These are phyloP conservation scores for Irpex sp. DNA, from an alignment of 1,284 basidiomycete genomes.

Conservation along the genomic window DNA sequence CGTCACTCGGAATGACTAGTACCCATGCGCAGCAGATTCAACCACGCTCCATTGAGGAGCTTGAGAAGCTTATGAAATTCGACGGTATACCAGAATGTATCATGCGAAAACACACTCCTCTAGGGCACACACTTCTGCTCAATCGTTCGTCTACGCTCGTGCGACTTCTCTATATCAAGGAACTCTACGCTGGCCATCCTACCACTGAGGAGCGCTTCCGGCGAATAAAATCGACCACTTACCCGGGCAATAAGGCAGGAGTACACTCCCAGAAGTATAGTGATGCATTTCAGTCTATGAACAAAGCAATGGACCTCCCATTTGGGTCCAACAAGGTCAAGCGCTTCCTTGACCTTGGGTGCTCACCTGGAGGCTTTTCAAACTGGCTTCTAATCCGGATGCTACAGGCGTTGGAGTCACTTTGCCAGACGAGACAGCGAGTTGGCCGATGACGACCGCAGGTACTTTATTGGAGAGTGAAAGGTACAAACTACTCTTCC, in stretches of 20 bases:
- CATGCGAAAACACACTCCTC: no score
- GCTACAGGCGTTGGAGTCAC: conserved; percentile 17
- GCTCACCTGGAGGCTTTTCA: conserved; percentile 20
- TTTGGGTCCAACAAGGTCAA: conserved; percentile 8
- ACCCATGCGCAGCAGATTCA: no score
- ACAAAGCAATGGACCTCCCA: not conserved
- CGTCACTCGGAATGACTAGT: no score
- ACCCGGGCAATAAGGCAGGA: conserved; percentile 1
- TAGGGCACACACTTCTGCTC: no score
- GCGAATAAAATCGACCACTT: not conserved
- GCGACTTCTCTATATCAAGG: no score
- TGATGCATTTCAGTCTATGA: not conserved
- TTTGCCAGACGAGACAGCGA: conserved; percentile 13
- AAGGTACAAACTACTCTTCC: conserved; percentile 9
- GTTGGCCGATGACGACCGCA: conserved; percentile 6
- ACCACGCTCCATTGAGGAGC: no score
- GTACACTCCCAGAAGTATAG: not conserved
- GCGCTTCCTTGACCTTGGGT: conserved; percentile 20
- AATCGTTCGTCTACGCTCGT: no score
- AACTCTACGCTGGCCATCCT: not conserved
- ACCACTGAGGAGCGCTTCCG: conserved; percentile 7
- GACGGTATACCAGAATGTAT: no score
- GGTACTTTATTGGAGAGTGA: not conserved
- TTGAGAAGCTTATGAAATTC: no score
- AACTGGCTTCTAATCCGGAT: conserved; percentile 17